A percentile compares a stretch with the other conserved stretches of the same genome.
These are phyloP conservation scores for Chionographis japonica DNA, from an alignment of 106 monocot species.

Conservation along the genomic window DNA sequence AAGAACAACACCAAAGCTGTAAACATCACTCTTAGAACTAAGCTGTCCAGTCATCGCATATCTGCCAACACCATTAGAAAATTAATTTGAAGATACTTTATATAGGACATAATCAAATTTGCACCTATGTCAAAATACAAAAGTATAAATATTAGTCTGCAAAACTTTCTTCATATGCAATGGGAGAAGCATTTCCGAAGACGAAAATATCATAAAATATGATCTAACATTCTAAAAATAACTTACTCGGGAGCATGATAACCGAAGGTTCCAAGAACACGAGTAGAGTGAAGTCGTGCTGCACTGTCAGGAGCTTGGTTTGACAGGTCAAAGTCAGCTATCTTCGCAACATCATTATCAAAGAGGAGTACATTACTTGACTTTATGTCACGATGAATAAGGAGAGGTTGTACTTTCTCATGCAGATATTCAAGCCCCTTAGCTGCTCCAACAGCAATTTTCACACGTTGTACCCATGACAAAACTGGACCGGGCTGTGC, in stretches of 20 bases:
- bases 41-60: slow-evolving; percentile 94
- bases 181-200: too few species aligned
- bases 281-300: slow-evolving; percentile 83
- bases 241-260: slow-evolving; percentile 94
- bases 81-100: too few species aligned
- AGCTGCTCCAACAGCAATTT: slow-evolving; percentile 91
- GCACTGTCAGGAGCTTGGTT: slow-evolving; percentile 90
- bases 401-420: slow-evolving; percentile 71
- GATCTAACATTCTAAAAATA: background rate
- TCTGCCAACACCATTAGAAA: slow-evolving; percentile 23
- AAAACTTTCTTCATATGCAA: too few species aligned
- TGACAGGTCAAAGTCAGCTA: slow-evolving; percentile 84
- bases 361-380: slow-evolving; percentile 85
- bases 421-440: slow-evolving; percentile 86
- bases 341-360: slow-evolving; percentile 76
- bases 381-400: slow-evolving; percentile 86
- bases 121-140: too few species aligned
- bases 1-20: slow-evolving; percentile 91
- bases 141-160: too few species aligned
- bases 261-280: slow-evolving; percentile 91
- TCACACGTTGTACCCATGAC: slow-evolving; percentile 78
- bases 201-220: background rate
- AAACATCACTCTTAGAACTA: slow-evolving; percentile 85
- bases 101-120: too few species aligned
- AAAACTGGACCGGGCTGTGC: slow-evolving; percentile 80